phyloP scores from a whole-genome alignment of 306 rosid species.

The Vicia faba region DNA sequence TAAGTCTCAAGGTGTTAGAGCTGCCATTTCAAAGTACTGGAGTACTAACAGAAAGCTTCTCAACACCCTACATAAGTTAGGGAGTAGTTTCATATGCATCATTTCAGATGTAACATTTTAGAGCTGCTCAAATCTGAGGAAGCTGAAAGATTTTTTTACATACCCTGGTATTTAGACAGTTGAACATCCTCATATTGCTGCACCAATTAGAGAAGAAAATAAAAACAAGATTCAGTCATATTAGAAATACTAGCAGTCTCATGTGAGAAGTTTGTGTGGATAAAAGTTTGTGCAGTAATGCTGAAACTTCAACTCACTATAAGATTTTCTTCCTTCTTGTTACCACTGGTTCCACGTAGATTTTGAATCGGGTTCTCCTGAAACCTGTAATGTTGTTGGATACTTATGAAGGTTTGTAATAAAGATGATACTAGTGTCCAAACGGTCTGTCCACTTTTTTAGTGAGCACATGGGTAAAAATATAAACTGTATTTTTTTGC shows the following conservation, averaged over 20 bases:
- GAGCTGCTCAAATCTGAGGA: constrained; percentile 28
- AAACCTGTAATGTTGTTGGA: constrained; percentile 51
- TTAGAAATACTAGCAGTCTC: constrained; percentile 32
- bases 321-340: constrained; percentile 53
- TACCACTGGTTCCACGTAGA: constrained; percentile 45
- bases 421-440: not conserved
- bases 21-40: constrained; percentile 30
- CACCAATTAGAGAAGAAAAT: constrained; percentile 42
- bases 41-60: constrained; percentile 25
- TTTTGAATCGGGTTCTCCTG: constrained; percentile 48
- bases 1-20: constrained; percentile 21
- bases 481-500: too few relatives aligned
- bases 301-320: constrained; percentile 58
- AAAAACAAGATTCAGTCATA: constrained; percentile 36
- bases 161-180: constrained; percentile 65
- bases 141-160: constrained; percentile 40
- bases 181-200: constrained; percentile 64
- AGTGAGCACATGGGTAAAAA: too few relatives aligned
- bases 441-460: too few relatives aligned
- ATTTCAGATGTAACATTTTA: constrained; percentile 13
- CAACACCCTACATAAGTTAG: constrained; percentile 7
- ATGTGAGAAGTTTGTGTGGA: constrained; percentile 19
- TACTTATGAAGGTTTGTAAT: constrained; percentile 7
- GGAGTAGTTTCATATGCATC: constrained; percentile 11
- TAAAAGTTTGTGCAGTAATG: constrained; percentile 29